Conservation (phyloP, 257 asterid genomes). For the Solanum pinnatisectum region DNA sequence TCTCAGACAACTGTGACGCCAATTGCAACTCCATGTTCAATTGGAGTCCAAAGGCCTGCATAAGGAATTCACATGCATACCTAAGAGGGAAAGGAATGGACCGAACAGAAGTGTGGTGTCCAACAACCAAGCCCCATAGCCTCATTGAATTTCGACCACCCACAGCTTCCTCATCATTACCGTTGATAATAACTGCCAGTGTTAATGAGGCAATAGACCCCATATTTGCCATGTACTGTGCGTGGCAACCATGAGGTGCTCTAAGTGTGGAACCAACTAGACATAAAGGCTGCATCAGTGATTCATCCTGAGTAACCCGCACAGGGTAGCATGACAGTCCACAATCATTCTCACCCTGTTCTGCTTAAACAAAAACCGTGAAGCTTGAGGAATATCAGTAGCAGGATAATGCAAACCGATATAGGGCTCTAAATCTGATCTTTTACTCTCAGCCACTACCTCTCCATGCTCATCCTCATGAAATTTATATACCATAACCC, state of each 20-base stretch:
- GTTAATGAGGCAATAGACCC: constrained; percentile 54
- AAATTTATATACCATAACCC: constrained; percentile 83
- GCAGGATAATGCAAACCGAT: constrained; percentile 59
- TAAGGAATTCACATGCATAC: constrained; percentile 78
- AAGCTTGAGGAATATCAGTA: constrained; percentile 61
- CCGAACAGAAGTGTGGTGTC: constrained; percentile 72
- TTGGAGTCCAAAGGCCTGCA: constrained; percentile 89
- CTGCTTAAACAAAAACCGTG: constrained; percentile 54
- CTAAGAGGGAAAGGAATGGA: constrained; percentile 73
- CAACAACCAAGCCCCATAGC: constrained; percentile 91
- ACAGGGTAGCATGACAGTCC: constrained; percentile 43
- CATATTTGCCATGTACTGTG: constrained; percentile 63
- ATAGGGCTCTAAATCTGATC: constrained; percentile 50
- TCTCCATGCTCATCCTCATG: constrained; percentile 79
- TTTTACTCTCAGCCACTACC: constrained; percentile 55
- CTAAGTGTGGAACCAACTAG: constrained; percentile 56
- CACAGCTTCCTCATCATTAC: constrained; percentile 38
- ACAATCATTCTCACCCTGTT: constrained; percentile 61
- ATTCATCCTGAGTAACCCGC: constrained; percentile 39
- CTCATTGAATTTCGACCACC: constrained; percentile 58
- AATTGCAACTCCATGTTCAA: constrained; percentile 76
- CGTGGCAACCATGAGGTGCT: constrained; percentile 61
- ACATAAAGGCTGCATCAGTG: constrained; percentile 55
- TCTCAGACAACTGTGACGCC: constrained; percentile 60
- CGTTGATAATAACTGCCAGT: constrained; percentile 48